Percentiles rank a stretch among this genome's conserved stretches.
These are phyloP conservation scores for Kwoniella botswanensis DNA, from an alignment of 768 basidiomycete genomes.

Conservation along the genomic window DNA sequence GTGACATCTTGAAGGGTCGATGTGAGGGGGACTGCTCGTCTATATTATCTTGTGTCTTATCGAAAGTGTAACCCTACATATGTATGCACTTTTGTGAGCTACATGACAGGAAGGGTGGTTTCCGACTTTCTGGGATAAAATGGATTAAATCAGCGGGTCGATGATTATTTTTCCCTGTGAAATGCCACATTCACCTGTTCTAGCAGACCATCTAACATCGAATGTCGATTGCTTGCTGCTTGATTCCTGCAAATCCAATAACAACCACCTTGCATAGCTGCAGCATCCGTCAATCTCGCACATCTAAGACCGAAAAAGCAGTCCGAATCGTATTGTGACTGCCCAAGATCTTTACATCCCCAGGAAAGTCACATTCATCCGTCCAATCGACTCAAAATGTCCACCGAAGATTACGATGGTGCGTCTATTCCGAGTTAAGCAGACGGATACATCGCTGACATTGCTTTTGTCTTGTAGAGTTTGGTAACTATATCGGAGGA, in stretches of 20 bases:
- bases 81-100: background rate
- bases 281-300: background rate
- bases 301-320: background rate
- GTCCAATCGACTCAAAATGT: constrained; percentile 43
- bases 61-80: background rate
- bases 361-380: background rate
- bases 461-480: constrained; percentile 61
- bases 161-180: background rate
- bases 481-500: constrained; percentile 96
- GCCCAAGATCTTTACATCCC: background rate
- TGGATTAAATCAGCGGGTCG: constrained; percentile 9
- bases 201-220: background rate
- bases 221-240: background rate
- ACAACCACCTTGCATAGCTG: background rate
- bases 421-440: constrained; percentile 10
- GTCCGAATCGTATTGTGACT: background rate
- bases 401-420: constrained; percentile 59
- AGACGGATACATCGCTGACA: constrained; percentile 5
- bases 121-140: constrained; percentile 36
- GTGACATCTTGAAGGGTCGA: constrained; percentile 11
- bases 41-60: background rate
- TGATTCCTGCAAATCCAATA: background rate
- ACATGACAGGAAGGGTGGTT: background rate
- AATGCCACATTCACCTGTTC: constrained; percentile 25
- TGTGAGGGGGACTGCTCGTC: background rate